Base-by-base conservation (phyloP, 2,329 filamentous ascomycete genomes). In the Blastomyces gilchristii region DNA sequence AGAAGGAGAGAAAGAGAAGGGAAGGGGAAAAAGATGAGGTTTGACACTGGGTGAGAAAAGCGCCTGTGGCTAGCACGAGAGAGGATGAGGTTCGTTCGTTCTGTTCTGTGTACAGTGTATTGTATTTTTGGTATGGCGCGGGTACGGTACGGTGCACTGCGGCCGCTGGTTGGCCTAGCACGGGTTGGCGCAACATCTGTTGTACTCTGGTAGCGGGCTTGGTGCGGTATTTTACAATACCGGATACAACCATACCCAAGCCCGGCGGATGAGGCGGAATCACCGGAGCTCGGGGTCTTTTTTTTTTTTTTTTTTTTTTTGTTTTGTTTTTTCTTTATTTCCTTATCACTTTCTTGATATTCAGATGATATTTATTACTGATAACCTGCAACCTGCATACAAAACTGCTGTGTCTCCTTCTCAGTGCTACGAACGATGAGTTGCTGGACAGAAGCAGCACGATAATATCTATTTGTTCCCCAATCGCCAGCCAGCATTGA, bases 11-110 rank as follows among this genome's bases (percentile, higher is more conserved):
- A 53, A 12, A 39, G 64, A 34, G 22, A 37, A 67, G 67, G 56
- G 63, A 56, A 34, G 54, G 22, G 25, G 47, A 64, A n/a, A 65
- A 64, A 39, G 65, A 54, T 41, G 65, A 62, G 57, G 68, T 61
- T 12, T 6, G 64, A 65, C 9, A 64, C 12, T 3, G 58, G 54
- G 7, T 63, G 65, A 58, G 65, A 62, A 7, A 60, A 61, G 53
- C 63, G 53, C 64, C 64, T 22, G 18, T 60, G 7, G 63, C 57
- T 49, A 63, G 57, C 28, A 66, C 64, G 2, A 66, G 45, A 2
- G 57, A 12, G 53, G 69, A 50, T 39, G 31, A 11, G 52, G 50
- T 43, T 43, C 34, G n/a, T 22, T 22, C 28, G 47, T 28, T n/a
- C n/a, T n/a, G n/a, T n/a, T 8, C 34, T 34, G 34, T 58, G 61